Base-by-base conservation (phyloP, 2,329 filamentous ascomycete species). In the Clathrospora elynae region DNA sequence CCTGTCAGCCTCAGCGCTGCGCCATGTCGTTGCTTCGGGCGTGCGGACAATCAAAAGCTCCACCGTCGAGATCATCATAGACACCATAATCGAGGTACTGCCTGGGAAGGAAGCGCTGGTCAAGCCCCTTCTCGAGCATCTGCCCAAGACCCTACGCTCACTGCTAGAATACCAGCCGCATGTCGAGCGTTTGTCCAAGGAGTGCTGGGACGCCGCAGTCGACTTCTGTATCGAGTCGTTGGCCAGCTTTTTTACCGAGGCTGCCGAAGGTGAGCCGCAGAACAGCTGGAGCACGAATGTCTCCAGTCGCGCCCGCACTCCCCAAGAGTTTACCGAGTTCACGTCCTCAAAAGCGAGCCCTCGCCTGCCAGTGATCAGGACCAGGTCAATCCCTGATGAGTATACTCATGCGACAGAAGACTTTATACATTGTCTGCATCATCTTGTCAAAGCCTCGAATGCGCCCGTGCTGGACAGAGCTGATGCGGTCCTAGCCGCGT, bases 51-150 rank as follows among this genome's bases (percentile, higher is more conserved):
- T 97, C 51, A 87, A 84, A 60, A 76, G 78, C 46, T 95, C 90
- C 66, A 92, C 90, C 0, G 76, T 92, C n/a, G 80, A 85, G 56
- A 82, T 87, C 5, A 74, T 96, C 11, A 76, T 95, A 52, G 84
- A 90, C 52, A 90, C 96, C 70, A 86, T 97, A 48, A 85, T 83
- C 3, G 84, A 96, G 53, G 83, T 84, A 12, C 75, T 95, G 3
- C 81, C 84, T 2, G 79, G 75, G 11, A 68, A 78, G 1, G 80
- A 84, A 39, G 83, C 83, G 10, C 81, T 86, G 39, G 83, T 89
- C 51, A 78, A 84, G 43, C 85, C 87, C 9, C 76, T 99, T 4
- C 73, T 84, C 16, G 78, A 84, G 34, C 84, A 93, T 61, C 95
- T 96, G 65, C 78, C 88, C 54, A 95, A 88, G 72, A 81, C 84